Evolutionary conservation across 371 early-diverging fungal genomes (phyloP), one percentile per base, ranked within the genome.

Genomic region (Rhizopus stolonifer): DNA sequence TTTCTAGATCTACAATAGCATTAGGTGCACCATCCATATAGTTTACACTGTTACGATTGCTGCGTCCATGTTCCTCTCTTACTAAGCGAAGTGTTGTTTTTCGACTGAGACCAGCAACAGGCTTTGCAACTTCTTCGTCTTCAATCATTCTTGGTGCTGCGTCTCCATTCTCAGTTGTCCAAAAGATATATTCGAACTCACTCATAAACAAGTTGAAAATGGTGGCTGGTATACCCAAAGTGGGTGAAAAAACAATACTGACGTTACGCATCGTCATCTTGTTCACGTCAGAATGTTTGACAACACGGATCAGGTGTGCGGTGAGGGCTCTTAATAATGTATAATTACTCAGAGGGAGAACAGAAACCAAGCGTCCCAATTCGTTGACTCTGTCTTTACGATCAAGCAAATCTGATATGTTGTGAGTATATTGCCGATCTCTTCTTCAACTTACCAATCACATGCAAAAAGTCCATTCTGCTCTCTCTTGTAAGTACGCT

Each of bases 221-320:
- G 15, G 80, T 81, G 1, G 85, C 84, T 10, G 88, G 87, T 10
- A 90, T 81, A 23, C 85, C 81, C 5, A 87, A 64, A 3, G 88
- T 88, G 9, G 86, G 86, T 17, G 86, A 74, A 45, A 89, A 89
- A 6, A 89, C 87, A 54, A 88, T 89, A 33, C 86, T 84, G 36
- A 89, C 74, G 64, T 89, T 89, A 26, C 84, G 75, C 48, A 84
- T 74, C 3, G 79, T 88, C 90, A 89, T 89, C 68, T 86, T 86
- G 70, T 88, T 89, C 25, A 71, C 50, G 38, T 79, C 80, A 6
- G 79, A 62, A 39, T 79, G 65, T 25, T 82, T 79, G 6, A 86
- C 87, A 14, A 89, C 82, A 13, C 74, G 62, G 45, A 84, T 64
- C 45, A 89, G 60, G 58, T 89, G 90, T 1, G 82, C 82, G 1